phyloP scores from a whole-genome alignment of 75 land plant genomes.

The Cupressus sempervirens region DNA sequence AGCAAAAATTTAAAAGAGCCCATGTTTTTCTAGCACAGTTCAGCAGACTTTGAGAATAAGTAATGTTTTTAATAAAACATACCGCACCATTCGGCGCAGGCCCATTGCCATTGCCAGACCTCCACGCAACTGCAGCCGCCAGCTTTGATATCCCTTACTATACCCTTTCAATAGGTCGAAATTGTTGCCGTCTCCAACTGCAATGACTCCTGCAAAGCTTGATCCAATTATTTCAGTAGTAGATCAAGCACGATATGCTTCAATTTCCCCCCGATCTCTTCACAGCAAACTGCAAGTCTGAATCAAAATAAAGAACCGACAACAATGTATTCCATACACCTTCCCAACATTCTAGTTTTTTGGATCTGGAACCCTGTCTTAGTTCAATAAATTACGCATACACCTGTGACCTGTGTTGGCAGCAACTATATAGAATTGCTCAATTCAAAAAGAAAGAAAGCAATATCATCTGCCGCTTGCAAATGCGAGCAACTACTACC shows the following conservation, averaged over 20 bases:
- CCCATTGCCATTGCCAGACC: conserved; percentile 42
- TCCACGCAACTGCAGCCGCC: conserved; percentile 50
- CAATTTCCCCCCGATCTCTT: not conserved
- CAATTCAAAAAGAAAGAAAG: not conserved
- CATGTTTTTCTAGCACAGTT: not conserved
- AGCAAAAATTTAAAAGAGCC: not conserved
- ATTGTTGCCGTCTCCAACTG: not conserved
- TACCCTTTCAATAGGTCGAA: not conserved
- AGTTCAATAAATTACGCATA: not conserved
- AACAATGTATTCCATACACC: not conserved
- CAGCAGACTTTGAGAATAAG: not conserved
- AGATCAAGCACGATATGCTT: not conserved
- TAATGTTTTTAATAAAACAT: not conserved
- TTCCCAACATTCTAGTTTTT: not conserved
- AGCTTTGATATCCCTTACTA: conserved; percentile 22
- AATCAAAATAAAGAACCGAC: not conserved
- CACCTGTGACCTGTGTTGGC: not conserved
- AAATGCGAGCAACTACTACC: not conserved
- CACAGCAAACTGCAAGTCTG: not conserved
- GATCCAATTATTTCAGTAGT: not conserved
- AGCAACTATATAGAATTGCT: not conserved
- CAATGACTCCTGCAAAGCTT: not conserved
- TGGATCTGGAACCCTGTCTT: not conserved
- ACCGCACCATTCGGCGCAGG: conserved; percentile 41
- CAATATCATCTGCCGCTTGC: not conserved